Evolutionary conservation across 371 early-diverging fungal species (phyloP).

Genomic region (Apophysomyces sp.): DNA sequence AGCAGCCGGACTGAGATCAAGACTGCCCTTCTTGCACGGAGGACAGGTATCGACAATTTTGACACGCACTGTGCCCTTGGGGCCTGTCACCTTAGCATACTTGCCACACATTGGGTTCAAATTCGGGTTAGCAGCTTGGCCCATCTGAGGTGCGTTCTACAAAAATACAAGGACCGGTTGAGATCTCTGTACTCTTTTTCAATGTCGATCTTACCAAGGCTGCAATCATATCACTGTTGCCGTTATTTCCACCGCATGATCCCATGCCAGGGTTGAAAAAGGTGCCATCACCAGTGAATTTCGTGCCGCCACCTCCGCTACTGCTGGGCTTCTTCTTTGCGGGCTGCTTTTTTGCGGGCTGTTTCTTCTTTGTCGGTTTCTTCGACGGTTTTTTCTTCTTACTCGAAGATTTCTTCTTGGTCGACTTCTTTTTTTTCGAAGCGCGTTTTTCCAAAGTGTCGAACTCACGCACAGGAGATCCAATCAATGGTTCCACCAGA

Average conservation of each 20-base stretch:
- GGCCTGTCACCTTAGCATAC: conserved; percentile 32
- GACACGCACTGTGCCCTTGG: conserved; percentile 36
- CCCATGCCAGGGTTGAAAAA: conserved; percentile 23
- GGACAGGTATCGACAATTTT: conserved; percentile 48
- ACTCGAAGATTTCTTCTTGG: background rate
- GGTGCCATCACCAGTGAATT: conserved; percentile 38
- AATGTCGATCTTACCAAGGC: conserved; percentile 29
- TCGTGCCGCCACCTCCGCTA: background rate
- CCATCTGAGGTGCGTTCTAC: conserved; percentile 48
- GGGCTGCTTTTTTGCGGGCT: background rate
- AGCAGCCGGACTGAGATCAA: conserved; percentile 57
- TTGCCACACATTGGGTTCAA: conserved; percentile 37
- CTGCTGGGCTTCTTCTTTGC: background rate
- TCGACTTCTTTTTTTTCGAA: background rate
- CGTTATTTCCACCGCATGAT: conserved; percentile 30
- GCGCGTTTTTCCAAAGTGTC: background rate
- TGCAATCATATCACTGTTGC: conserved; percentile 29
- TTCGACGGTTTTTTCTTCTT: background rate
- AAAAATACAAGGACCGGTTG: conserved; percentile 3
- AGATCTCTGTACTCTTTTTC: background rate
- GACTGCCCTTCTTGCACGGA: conserved; percentile 37
- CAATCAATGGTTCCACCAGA: background rate
- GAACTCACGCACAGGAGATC: background rate
- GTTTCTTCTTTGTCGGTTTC: background rate
- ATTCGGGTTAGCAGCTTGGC: conserved; percentile 31